Percentiles rank a stretch among this genome's conserved stretches.
These are phyloP conservation scores for Yamadazyma phyllophila DNA, from an alignment of 805 yeast species.

Conservation along the genomic window DNA sequence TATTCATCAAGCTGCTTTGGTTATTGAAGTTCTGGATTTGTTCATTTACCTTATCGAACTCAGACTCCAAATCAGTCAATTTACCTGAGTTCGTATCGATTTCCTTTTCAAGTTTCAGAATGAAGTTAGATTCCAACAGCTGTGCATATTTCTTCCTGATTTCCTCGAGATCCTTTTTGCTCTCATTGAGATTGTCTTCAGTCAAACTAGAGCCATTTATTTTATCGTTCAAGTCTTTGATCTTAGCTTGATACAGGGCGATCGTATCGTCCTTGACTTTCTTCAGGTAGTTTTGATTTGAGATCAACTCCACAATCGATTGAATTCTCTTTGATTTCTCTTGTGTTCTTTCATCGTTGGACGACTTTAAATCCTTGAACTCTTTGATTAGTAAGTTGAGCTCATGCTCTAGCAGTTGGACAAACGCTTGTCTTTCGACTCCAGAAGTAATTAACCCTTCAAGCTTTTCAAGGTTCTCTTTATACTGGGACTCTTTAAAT, in stretches of 20 bases:
- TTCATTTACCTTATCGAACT: slow-evolving; percentile 10
- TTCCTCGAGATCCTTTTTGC: slow-evolving; percentile 39
- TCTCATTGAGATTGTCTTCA: slow-evolving; percentile 42
- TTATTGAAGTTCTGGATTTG: slow-evolving; percentile 10
- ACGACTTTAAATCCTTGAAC: slow-evolving; percentile 4
- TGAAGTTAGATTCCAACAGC: slow-evolving; percentile 5
- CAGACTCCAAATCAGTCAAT: slow-evolving; percentile 24
- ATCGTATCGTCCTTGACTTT: slow-evolving; percentile 3
- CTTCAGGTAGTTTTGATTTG: slow-evolving; percentile 10
- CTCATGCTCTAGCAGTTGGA: neutral
- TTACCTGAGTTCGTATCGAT: slow-evolving; percentile 12
- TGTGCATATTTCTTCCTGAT: slow-evolving; percentile 34
- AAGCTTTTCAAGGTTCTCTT: slow-evolving; percentile 15
- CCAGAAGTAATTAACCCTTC: neutral
- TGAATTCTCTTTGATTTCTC: slow-evolving; percentile 8
- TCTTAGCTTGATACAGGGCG: slow-evolving; percentile 6
- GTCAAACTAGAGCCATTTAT: slow-evolving; percentile 37
- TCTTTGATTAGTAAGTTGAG: neutral
- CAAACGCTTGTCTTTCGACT: slow-evolving; percentile 1
- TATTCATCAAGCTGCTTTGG: slow-evolving; percentile 11
- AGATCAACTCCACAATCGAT: slow-evolving; percentile 5
- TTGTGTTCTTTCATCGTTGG: slow-evolving; percentile 2
- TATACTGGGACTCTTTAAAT: slow-evolving; percentile 39
- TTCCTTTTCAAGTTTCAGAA: slow-evolving; percentile 5
- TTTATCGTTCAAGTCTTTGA: slow-evolving; percentile 6